These are phyloP conservation scores for Murraya koenigii DNA, from an alignment of 345 rosid species.

Conservation along the genomic window DNA sequence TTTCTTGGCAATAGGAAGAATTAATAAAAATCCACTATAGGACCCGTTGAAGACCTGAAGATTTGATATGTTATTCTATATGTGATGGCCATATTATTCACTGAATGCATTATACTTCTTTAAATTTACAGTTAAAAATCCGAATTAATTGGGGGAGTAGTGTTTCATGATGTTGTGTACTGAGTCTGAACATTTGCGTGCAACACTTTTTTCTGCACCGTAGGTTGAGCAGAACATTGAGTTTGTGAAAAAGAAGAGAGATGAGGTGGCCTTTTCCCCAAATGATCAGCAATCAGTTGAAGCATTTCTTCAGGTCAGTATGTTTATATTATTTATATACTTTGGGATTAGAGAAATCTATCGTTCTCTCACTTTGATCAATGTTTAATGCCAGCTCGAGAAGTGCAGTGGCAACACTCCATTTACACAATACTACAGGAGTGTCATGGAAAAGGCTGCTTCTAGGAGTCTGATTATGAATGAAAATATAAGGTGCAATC, in stretches of 20 bases:
- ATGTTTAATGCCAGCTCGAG: conserved; percentile 53
- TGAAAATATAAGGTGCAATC: conserved; percentile 39
- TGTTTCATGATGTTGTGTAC: background rate
- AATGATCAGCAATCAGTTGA: conserved; percentile 71
- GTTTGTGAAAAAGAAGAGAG: conserved; percentile 76
- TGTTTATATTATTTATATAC: background rate
- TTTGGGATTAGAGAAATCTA: background rate
- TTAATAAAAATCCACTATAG: background rate
- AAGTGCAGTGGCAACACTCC: conserved; percentile 43
- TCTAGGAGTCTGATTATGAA: conserved; percentile 31
- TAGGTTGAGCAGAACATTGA: conserved; percentile 79
- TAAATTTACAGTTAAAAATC: background rate
- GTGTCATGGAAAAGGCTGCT: conserved; percentile 58
- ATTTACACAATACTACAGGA: conserved; percentile 70
- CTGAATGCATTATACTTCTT: background rate
- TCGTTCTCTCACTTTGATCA: conserved; percentile 12
- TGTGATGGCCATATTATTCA: background rate
- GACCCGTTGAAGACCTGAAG: background rate
- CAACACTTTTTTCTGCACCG: conserved; percentile 1
- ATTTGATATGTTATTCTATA: background rate
- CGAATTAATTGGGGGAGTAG: background rate
- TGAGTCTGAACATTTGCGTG: background rate
- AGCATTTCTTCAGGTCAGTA: conserved; percentile 64
- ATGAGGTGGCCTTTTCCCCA: conserved; percentile 84
- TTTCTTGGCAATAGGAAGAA: background rate